These are phyloP conservation scores for Pisolithus sp. DNA, from an alignment of 768 basidiomycete species.

Conservation along the genomic window DNA sequence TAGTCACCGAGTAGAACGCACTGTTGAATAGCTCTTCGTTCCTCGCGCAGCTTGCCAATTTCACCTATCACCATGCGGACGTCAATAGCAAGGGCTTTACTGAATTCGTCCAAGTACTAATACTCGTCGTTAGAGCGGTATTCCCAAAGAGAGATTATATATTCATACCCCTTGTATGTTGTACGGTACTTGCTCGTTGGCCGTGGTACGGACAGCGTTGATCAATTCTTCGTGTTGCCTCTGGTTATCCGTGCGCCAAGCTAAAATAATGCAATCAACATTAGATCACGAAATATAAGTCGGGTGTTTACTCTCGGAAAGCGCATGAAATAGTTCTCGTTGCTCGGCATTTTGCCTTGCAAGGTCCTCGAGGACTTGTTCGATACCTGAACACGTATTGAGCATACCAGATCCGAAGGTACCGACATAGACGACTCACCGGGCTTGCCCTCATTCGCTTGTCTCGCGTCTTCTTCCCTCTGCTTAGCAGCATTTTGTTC, in stretches of 20 bases:
- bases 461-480: too few relatives aligned
- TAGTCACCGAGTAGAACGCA: conserved; percentile 32
- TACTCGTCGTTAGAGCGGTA: background rate
- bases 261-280: conserved; percentile 30
- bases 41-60: conserved; percentile 77
- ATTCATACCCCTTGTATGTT: conserved; percentile 72
- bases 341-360: conserved; percentile 54
- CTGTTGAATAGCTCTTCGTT: conserved; percentile 73
- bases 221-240: conserved; percentile 65
- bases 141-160: background rate
- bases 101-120: conserved; percentile 84
- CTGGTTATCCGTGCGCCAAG: conserved; percentile 59
- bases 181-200: conserved; percentile 71
- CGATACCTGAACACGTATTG: conserved; percentile 38
- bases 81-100: conserved; percentile 74
- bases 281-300: background rate
- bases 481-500: background rate
- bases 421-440: background rate
- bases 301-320: conserved; percentile 51
- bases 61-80: conserved; percentile 77
- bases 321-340: conserved; percentile 43
- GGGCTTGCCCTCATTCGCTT: background rate
- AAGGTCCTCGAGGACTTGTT: conserved; percentile 55
- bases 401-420: background rate
- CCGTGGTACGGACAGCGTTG: conserved; percentile 60